Evolutionary conservation across 208 protist species (phyloP), one percentile per base, ranked within the genome.

Genomic region (Acanthamoeba healyi): DNA sequence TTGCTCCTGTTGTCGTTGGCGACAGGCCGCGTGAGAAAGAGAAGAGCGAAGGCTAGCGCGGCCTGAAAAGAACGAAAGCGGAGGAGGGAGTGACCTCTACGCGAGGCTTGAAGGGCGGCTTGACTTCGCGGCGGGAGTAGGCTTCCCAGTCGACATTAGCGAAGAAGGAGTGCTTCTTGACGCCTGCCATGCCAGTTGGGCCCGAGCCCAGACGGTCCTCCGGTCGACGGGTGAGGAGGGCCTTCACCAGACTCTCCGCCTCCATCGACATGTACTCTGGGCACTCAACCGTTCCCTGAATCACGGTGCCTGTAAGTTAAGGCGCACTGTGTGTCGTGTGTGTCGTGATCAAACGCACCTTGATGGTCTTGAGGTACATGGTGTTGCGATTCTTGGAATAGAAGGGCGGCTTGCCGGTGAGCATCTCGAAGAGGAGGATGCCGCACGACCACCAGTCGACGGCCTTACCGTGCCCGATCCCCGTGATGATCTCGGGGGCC

Each of bases 161-260:
- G 96, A 99, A 99, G 96, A 98, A 99, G 81, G 98, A 98, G 96
- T 99, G 99, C 79, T 97, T 94, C 95, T 99, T 92, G 72, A 99
- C 99, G 90, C 98, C 98, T 67, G 98, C 95, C 87, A 74, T 54
- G 58, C 94, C 95, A 9, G 6, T 56, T 9, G 44, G 22, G 63
- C 89, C 74, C n/a, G 63, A 44, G 22, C 96, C 96, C 14, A 96
- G 86, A 40, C 89, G 29, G 29, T 51, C 51, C 63, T 95, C 84
- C n/a, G 87, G 94, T 15, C 95, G 63, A 46, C 95, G 72, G 14
- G 94, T 17, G 46, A 96, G 40, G 82, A 96, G 95, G 82, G 4
- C 61, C 61, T 58, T 95, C 74, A 70, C 22, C 32, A 91, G 36
- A 4, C 5, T 42, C 56, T 91, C 49, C 29, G 49, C 12, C 29